Base-by-base conservation (phyloP, 768 basidiomycete genomes). In the Hericium coralloides region DNA sequence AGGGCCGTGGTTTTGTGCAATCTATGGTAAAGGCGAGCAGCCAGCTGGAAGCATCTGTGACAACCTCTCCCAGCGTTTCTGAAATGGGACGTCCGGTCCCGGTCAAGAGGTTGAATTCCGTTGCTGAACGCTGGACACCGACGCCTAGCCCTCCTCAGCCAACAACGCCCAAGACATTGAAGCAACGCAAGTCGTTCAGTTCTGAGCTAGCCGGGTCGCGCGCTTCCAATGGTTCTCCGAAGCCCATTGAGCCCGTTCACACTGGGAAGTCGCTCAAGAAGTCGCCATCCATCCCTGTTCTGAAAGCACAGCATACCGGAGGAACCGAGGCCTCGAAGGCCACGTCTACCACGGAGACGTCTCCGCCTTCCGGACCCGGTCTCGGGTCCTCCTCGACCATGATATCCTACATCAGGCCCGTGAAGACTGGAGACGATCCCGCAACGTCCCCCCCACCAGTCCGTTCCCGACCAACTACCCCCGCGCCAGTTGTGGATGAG, bases 1-100 rank as follows among this genome's bases (percentile, higher is more conserved):
- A 92, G 64, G 91, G 91, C 18, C 83, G 91, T 41, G 91, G 91
- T 4, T 92, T 93, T 65, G 91, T 93, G 2, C 85, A 89, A 68
- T 89, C 79, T 60, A 83, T 90, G 73, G 85, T 93, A 37, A 84
- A 86, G 69, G 84, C 77, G 49, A 89, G 81, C 63, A 73, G 78
- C 17, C 74, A 79, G 60, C 68, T 84, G 4, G 78, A 81, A 58
- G 56, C 59, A 10, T 63, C 64, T 1, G 31, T 25, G 12, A 50
- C 69, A 10, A 65, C 66, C 2, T 72, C 69, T 17, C 69, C 76
- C 49, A 67, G 78, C 0, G 45, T 48, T 3, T 18, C 70, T 14
- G 36, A 62, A 41, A 38, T 50, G 14, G 58, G 59, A 23, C 58
- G 54, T 20, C 14, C 47, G 26, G 41, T 38, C 18, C 38, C 48